Evolutionary conservation across 345 rosid genomes (phyloP), one percentile per base, ranked within the genome.

Genomic region (Citrus sp.): DNA sequence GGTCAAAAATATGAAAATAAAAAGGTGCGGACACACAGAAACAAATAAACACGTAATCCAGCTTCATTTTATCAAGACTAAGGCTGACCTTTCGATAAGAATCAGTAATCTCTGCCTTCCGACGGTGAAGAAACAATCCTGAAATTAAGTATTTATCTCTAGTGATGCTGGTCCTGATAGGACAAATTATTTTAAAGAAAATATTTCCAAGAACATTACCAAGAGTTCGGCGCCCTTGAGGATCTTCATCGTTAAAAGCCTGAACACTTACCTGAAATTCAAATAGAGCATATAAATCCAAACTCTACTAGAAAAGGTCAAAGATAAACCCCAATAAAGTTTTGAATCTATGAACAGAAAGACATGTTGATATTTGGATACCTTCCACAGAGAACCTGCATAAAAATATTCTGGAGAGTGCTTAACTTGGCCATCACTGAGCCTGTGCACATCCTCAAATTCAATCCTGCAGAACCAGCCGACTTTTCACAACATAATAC

Each of bases 361-460:
- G 56, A 51, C 6, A 22, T 2, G 64, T 62, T 59, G 49, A 70
- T 69, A 54, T 46, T 83, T 73, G 70, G n/a, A 74, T 86, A 93
- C 99, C 99, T 96, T 94, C 99, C 98, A 96, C 83, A 94, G 81
- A 71, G 99, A 96, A 82, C 99, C 99, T 27, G 97, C 98, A 82
- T 91, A 96, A 77, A 96, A 96, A 78, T 88, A 86, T 82, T 96
- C 98, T 58, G 89, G 89, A 67, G 98, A 96, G 84, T 94, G 97
- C 95, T 92, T 92, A 70, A 96, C 99, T 86, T 96, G 99, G 80
- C 99, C 97, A 77, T 96, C 95, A 83, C 83, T 82, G 70, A 96
- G 97, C 86, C 98, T 86, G 84, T 86, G 95, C 64, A 94, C 97
- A 85, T 92, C 98, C 80, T 85, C 89, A 88, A 96, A 96, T 84